Conservation (phyloP, 805 yeast species). For the Martiniozyma abietophila region DNA sequence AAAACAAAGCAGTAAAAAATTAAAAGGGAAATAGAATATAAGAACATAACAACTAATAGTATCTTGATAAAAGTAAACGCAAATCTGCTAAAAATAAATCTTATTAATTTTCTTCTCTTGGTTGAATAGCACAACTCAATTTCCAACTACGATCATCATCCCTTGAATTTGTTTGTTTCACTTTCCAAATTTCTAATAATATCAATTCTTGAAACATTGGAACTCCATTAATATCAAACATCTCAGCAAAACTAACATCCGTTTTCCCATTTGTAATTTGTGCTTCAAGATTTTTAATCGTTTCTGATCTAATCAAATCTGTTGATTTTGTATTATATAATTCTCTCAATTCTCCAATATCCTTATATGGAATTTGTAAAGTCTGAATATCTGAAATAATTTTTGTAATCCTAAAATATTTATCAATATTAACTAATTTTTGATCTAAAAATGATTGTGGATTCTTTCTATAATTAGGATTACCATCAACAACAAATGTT, state of each 20-base stretch:
- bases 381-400: conserved; percentile 59
- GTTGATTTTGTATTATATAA: conserved; percentile 20
- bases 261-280: conserved; percentile 13
- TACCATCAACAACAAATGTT: conserved; percentile 78
- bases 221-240: conserved; percentile 30
- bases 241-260: conserved; percentile 21
- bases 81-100: conserved; percentile 10
- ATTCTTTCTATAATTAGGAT: conserved; percentile 54
- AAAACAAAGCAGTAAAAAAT: background rate
- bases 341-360: conserved; percentile 24
- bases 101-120: conserved; percentile 15
- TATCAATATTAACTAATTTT: conserved; percentile 63
- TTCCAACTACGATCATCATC: conserved; percentile 69
- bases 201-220: conserved; percentile 49
- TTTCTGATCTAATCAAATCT: conserved; percentile 22
- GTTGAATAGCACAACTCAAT: conserved; percentile 53
- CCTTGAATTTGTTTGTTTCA: conserved; percentile 46
- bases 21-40: background rate
- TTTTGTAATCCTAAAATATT: conserved; percentile 57
- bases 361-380: conserved; percentile 52
- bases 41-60: background rate
- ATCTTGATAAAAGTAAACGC: background rate
- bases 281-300: conserved; percentile 19
- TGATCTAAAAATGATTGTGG: conserved; percentile 41
- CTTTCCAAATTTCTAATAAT: conserved; percentile 61